A percentile compares a stretch with the other conserved stretches of the same genome.
Conservation (phyloP, 2,329 filamentous ascomycete genomes). For the Pleochaeta shiraiana region DNA sequence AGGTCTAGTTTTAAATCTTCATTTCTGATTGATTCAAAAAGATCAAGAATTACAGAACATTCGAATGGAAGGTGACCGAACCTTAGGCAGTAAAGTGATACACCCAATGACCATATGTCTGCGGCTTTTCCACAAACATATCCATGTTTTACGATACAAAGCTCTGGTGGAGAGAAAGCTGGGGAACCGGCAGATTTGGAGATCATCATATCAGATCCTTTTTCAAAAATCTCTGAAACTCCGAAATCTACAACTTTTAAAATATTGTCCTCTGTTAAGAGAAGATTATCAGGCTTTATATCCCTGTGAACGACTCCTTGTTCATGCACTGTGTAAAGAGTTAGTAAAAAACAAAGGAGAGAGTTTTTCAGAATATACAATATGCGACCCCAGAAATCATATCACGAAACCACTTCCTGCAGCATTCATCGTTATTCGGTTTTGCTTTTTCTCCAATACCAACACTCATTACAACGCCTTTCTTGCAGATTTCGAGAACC, state of each 20-base stretch:
- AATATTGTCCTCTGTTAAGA: slow-evolving; percentile 78
- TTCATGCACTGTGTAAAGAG: slow-evolving; percentile 45
- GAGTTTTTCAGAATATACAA: slow-evolving; percentile 27
- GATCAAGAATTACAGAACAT: slow-evolving; percentile 52
- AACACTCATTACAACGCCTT: slow-evolving; percentile 93
- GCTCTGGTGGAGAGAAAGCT: slow-evolving; percentile 80
- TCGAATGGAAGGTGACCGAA: slow-evolving; percentile 83
- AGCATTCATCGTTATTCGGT: slow-evolving; percentile 64
- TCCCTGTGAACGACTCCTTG: slow-evolving; percentile 92
- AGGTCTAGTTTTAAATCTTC: slow-evolving; percentile 44
- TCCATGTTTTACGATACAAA: slow-evolving; percentile 71
- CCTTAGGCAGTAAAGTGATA: slow-evolving; percentile 78
- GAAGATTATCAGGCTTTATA: slow-evolving; percentile 93
- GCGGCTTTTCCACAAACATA: slow-evolving; percentile 75
- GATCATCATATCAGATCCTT: slow-evolving; percentile 67
- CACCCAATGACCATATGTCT: slow-evolving; percentile 98
- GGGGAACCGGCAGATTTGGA: slow-evolving; percentile 88
- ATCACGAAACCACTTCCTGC: slow-evolving; percentile 84
- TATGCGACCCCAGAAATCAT: slow-evolving; percentile 92
- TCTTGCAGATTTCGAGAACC: slow-evolving; percentile 98
- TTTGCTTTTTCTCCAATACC: slow-evolving; percentile 63
- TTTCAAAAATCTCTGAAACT: slow-evolving; percentile 98
- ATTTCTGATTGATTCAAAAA: slow-evolving; percentile 71
- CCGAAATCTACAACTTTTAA: slow-evolving; percentile 96
- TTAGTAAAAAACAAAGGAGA: slow-evolving; percentile 7